Evolutionary conservation across 2,329 filamentous ascomycete species (phyloP).

Genomic region (Fusarium xyrophilum): DNA sequence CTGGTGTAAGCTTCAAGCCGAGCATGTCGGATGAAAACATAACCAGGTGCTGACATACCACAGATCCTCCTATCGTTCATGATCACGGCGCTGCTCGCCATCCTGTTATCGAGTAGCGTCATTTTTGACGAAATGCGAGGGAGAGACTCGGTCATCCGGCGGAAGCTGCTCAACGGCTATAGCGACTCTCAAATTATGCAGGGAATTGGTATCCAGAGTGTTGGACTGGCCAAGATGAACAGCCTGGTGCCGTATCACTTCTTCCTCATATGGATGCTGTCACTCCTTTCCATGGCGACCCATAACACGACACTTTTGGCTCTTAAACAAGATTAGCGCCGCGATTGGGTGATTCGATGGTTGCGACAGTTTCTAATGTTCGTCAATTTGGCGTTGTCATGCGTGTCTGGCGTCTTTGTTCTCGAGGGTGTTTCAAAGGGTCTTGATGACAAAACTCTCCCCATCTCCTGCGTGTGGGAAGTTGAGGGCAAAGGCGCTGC

Average conservation of each 20-base stretch:
- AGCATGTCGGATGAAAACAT: background rate
- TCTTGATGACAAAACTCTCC: constrained; percentile 59
- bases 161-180: constrained; percentile 70
- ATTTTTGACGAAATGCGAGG: constrained; percentile 61
- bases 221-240: constrained; percentile 66
- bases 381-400: constrained; percentile 66
- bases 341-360: constrained; percentile 72
- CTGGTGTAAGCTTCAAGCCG: constrained; percentile 56
- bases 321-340: constrained; percentile 69
- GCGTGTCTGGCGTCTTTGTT: constrained; percentile 63
- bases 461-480: constrained; percentile 68
- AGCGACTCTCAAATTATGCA: constrained; percentile 74
- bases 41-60: constrained; percentile 7
- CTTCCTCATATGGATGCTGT: constrained; percentile 74
- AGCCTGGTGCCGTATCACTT: constrained; percentile 71
- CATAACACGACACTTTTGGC: constrained; percentile 71
- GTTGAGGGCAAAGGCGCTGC: constrained; percentile 48
- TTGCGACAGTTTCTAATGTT: constrained; percentile 71
- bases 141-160: constrained; percentile 60
- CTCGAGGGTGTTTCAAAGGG: constrained; percentile 61
- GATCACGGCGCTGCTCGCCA: constrained; percentile 65
- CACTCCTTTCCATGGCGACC: constrained; percentile 68
- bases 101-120: constrained; percentile 62
- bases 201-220: constrained; percentile 71
- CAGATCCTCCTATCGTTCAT: constrained; percentile 67